These are phyloP conservation scores for Scedosporium minutisporum DNA, from an alignment of 2,329 filamentous ascomycete genomes.

Conservation along the genomic window DNA sequence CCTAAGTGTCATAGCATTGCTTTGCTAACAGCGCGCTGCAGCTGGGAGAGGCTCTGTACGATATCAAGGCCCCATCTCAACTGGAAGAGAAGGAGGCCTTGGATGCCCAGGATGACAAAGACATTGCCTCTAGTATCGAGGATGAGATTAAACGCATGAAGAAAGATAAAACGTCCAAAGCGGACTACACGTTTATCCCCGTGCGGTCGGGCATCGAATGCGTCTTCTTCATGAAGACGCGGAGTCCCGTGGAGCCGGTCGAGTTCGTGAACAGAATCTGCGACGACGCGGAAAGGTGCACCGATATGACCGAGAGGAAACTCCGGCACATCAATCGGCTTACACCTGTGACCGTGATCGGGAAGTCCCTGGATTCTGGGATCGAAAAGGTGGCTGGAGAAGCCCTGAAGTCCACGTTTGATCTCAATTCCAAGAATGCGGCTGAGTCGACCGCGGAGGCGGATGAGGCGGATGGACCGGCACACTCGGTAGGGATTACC, in stretches of 20 bases:
- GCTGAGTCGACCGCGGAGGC: not conserved
- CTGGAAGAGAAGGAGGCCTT: slow-evolving; percentile 16
- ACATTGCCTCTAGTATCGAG: slow-evolving; percentile 64
- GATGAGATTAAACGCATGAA: slow-evolving; percentile 61
- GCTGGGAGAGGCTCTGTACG: slow-evolving; percentile 57
- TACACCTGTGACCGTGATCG: slow-evolving; percentile 41
- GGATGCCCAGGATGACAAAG: slow-evolving; percentile 38
- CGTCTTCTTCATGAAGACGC: slow-evolving; percentile 52
- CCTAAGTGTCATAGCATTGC: not conserved
- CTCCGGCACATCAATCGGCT: slow-evolving; percentile 49
- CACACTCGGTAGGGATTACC: slow-evolving; percentile 31
- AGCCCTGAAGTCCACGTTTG: slow-evolving; percentile 57
- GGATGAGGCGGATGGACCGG: slow-evolving; percentile 10
- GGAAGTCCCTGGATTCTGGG: slow-evolving; percentile 60
- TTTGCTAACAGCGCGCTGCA: slow-evolving; percentile 19
- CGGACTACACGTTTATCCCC: slow-evolving; percentile 34
- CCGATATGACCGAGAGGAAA: slow-evolving; percentile 32
- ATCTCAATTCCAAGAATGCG: slow-evolving; percentile 22
- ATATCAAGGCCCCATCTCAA: slow-evolving; percentile 29
- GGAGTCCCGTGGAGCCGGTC: slow-evolving; percentile 44
- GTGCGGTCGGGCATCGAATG: slow-evolving; percentile 51
- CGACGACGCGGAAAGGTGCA: slow-evolving; percentile 37
- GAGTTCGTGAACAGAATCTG: slow-evolving; percentile 45
- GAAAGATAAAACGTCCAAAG: slow-evolving; percentile 27
- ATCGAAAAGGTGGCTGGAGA: slow-evolving; percentile 53